Evolutionary conservation across 2,329 filamentous ascomycete genomes (phyloP), one percentile per base, ranked within the genome.

Genomic region (Diaporthe caulivora): DNA sequence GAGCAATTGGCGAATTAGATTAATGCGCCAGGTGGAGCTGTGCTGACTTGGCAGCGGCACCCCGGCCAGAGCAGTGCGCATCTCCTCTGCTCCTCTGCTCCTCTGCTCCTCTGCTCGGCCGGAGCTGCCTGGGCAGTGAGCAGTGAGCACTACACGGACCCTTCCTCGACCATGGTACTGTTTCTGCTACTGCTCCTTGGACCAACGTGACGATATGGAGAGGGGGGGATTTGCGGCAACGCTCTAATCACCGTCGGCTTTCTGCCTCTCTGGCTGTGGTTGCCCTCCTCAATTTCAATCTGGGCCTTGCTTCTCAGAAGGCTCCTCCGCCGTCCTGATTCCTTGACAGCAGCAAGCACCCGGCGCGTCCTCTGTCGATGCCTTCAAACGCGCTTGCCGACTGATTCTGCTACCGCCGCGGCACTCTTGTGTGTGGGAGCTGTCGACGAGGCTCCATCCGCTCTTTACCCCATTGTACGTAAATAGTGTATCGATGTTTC

Each of bases 391-490:
- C 60, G 60, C 40, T 65, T 58, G 70, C 40, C 37, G 49, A 47
- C 29, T 58, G 29, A 62, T 58, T 47, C 69, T 54, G 47, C 31
- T 44, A 21, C 26, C 34, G 42, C 21, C 21, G 55, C 62, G 65
- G 53, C 55, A 42, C 8, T 26, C 42, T 40, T 40, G 37, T 40
- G 37, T 54, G 55, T 71, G 65, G 53, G 55, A 62, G 69, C 55
- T 62, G 58, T 53, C 55, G 31, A 31, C 24, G 44, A 54, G 51
- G 55, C 53, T 31, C 60, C 26, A 55, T 42, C 70, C 58, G 58
- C 47, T 72, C 60, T 15, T 67, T 54, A 54, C n/a, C 51, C 57
- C 69, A 62, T 47, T 26, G 69, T 71, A 62, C 55, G 68, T 71
- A 60, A 60, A 53, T 62, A 62, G 65, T 31, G 15, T 57, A 31